phyloP scores from a whole-genome alignment of 2,329 filamentous ascomycete species.

The Colletotrichum filicis region DNA sequence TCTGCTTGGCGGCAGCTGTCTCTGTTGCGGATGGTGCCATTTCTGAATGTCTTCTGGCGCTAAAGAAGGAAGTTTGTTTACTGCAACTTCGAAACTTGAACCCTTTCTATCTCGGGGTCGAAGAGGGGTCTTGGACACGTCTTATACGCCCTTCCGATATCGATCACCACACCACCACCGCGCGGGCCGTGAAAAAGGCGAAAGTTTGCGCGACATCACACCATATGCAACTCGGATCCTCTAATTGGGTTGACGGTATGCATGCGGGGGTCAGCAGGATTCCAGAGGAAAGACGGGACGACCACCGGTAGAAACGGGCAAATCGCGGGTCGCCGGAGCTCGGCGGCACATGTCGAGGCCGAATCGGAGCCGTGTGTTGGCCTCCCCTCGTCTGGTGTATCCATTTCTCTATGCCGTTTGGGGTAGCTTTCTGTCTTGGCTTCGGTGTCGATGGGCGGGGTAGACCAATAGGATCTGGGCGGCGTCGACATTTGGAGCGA shows the following conservation, averaged over 20 bases:
- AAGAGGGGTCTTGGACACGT: background rate
- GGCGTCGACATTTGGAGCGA: background rate
- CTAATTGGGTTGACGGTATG: background rate
- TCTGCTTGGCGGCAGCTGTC: background rate
- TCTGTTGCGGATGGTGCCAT: conserved; percentile 35
- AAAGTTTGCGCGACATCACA: conserved; percentile 19
- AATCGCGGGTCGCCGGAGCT: background rate
- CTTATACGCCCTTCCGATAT: conserved; percentile 11
- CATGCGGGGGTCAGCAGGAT: background rate
- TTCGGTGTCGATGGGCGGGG: conserved; percentile 6
- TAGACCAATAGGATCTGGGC: background rate
- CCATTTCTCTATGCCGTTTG: background rate
- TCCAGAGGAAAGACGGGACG: background rate
- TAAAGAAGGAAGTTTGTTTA: background rate
- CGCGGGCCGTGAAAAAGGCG: background rate
- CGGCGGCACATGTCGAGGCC: conserved; percentile 16
- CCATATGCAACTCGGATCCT: conserved; percentile 20
- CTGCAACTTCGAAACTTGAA: background rate
- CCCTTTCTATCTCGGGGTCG: too few relatives aligned
- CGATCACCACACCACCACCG: background rate
- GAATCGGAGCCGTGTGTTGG: conserved; percentile 19
- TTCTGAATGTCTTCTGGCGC: background rate
- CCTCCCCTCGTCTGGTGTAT: background rate
- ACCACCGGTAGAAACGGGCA: background rate
- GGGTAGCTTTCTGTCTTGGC: conserved; percentile 11